These are phyloP conservation scores for Hordeum marinum DNA, from an alignment of 176 grass and related monocot genomes.

Conservation along the genomic window DNA sequence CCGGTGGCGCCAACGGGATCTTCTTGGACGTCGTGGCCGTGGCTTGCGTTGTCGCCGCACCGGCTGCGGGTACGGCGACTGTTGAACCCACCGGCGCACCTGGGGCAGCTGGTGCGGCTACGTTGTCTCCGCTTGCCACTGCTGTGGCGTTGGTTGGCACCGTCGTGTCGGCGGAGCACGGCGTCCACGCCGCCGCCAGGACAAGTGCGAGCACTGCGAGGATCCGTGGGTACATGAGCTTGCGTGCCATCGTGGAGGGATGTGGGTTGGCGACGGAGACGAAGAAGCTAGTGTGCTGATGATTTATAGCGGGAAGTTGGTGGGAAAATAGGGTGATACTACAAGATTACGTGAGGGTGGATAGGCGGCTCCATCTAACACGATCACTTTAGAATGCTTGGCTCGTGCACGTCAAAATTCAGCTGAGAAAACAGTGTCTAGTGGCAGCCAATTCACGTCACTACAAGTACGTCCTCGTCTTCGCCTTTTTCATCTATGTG, in stretches of 20 bases:
- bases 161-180: background rate
- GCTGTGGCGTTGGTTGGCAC: background rate
- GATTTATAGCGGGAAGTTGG: background rate
- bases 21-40: background rate
- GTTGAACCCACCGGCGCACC: background rate
- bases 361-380: background rate
- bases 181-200: background rate
- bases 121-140: background rate
- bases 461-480: background rate
- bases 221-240: background rate
- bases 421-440: background rate
- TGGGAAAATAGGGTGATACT: background rate
- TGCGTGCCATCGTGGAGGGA: background rate
- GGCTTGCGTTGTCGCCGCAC: background rate
- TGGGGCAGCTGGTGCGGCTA: background rate
- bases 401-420: background rate
- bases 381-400: background rate
- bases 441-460: background rate
- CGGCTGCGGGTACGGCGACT: background rate
- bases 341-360: background rate
- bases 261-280: background rate
- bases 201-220: background rate
- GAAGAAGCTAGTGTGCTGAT: background rate
- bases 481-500: background rate
- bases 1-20: background rate